These are phyloP conservation scores for Phytophthora sojae DNA, from an alignment of 352 stramenopile species.

Conservation along the genomic window DNA sequence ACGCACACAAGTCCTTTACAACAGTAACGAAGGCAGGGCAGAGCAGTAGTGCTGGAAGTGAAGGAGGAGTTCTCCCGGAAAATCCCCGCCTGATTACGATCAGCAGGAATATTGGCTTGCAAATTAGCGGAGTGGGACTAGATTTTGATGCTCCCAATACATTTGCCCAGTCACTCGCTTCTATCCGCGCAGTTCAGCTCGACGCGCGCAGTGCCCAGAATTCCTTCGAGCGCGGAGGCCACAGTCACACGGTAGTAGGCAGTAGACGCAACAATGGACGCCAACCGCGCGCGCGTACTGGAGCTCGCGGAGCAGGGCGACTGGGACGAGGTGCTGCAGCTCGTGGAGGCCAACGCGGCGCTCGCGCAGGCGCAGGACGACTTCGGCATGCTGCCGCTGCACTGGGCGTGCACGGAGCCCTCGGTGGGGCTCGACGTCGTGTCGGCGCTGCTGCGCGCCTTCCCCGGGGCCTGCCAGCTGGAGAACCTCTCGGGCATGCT, in stretches of 20 bases:
- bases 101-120: slow-evolving; percentile 25
- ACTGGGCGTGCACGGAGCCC: slow-evolving; percentile 84
- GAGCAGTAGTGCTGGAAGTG: neutral
- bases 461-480: slow-evolving; percentile 60
- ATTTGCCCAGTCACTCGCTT: slow-evolving; percentile 17
- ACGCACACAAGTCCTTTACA: too few relatives aligned
- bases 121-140: slow-evolving; percentile 17
- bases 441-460: slow-evolving; percentile 53
- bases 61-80: neutral
- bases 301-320: slow-evolving; percentile 72
- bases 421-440: slow-evolving; percentile 56
- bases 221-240: slow-evolving; percentile 6
- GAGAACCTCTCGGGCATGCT: slow-evolving; percentile 85
- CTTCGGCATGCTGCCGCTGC: slow-evolving; percentile 86
- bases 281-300: slow-evolving; percentile 53
- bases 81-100: slow-evolving; percentile 26
- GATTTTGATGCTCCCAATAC: slow-evolving; percentile 22
- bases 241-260: slow-evolving; percentile 12
- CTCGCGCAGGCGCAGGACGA: slow-evolving; percentile 78
- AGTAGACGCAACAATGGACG: slow-evolving; percentile 41
- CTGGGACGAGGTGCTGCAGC: slow-evolving; percentile 59
- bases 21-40: neutral
- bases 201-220: neutral
- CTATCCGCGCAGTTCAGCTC: slow-evolving; percentile 8
- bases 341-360: slow-evolving; percentile 44